Base-by-base conservation (phyloP, 1,284 basidiomycete species). In the Fistulinella cinereoalba region DNA sequence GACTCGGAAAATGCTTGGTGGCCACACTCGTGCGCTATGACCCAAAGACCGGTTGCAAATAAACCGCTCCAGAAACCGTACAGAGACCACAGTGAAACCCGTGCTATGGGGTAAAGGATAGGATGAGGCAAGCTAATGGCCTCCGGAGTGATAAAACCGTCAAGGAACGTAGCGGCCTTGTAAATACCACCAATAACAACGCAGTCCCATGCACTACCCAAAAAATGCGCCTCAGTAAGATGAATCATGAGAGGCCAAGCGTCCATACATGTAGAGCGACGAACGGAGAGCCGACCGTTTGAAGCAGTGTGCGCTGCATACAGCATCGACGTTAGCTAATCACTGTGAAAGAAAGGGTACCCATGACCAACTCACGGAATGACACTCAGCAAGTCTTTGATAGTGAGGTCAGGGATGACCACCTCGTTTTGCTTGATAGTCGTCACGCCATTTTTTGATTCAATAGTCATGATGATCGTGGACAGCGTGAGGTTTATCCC, bases 1-100 rank as follows among this genome's bases (percentile, higher is more conserved):
- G 88, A 95, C 54, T 94, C 85, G n/a, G 93, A 97, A 76, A 92
- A 99, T 0, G 91, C 90, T 70, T 97, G 96, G 71, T 99, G 97
- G 38, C 97, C 96, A 61, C 89, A 92, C 67, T 94, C 86, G 57
- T 92, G 89, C 34, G 86, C 95, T 53, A 97, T 76, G 55, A 97
- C 88, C 95, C 95, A 97, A 43, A 97, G 71, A 58, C 96, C 97
- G 25, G 95, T 99, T 23, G 81, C 87, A 52, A 94, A 90, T 39
- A 97, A 80, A 47, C 95, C 95, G n/a, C 84, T 73, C 55, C 77
- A 76, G 70, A 97, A 85, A 47, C 81, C 77, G 71, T 98, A 98
- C 37, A 86, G 53, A 13, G 84, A 73, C 93, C 94, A 98, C 29
- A 92, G 64, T 2, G 81, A 74, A 61, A 90, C 75, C 29, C 81